These are phyloP conservation scores for Adansonia gregorii DNA, from an alignment of 441 rosid genomes.

Conservation along the genomic window DNA sequence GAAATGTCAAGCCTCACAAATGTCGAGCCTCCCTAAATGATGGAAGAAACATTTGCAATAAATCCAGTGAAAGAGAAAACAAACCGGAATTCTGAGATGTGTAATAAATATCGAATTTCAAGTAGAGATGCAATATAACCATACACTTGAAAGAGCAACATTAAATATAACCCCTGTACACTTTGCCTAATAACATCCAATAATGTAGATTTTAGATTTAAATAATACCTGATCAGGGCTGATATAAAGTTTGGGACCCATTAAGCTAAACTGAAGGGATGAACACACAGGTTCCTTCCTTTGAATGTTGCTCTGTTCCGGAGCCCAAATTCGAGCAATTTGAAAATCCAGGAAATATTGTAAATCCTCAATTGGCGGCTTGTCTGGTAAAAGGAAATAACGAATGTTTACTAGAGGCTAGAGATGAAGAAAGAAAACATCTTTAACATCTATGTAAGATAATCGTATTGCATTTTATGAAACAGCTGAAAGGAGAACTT, in stretches of 20 bases:
- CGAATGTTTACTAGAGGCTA: constrained; percentile 10
- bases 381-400: constrained; percentile 48
- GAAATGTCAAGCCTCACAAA: neutral
- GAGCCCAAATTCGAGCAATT: constrained; percentile 78
- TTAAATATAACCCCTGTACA: neutral
- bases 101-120: neutral
- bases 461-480: neutral
- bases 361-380: constrained; percentile 80
- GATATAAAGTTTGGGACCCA: constrained; percentile 83
- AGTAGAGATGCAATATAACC: constrained; percentile 14
- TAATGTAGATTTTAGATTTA: neutral
- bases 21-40: neutral
- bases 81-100: neutral
- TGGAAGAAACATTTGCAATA: constrained; percentile 19
- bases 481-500: constrained; percentile 38
- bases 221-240: constrained; percentile 70
- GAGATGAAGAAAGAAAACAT: constrained; percentile 1
- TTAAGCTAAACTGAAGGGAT: constrained; percentile 76
- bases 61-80: constrained; percentile 5
- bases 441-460: constrained; percentile 9
- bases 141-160: constrained; percentile 1
- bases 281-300: constrained; percentile 74
- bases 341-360: constrained; percentile 79
- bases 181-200: constrained; percentile 13
- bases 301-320: constrained; percentile 70